A percentile compares a stretch with the other conserved stretches of the same genome.
phyloP scores from a whole-genome alignment of 495 filamentous ascomycete genomes.

The Endocarpon pusillum region DNA sequence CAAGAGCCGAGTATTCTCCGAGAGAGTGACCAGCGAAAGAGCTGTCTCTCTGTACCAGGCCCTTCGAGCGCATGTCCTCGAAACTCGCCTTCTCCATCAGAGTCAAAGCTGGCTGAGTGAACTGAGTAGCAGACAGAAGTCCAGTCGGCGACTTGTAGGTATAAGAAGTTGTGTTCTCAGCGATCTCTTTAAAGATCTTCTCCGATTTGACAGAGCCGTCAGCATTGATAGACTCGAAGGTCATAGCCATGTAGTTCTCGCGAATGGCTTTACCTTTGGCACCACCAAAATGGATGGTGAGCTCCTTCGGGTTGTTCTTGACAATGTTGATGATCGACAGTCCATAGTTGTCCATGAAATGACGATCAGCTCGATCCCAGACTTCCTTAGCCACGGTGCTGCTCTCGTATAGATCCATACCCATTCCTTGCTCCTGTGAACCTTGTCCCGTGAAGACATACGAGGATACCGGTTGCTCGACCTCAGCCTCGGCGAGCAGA shows the following conservation, averaged over 20 bases:
- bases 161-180: constrained; percentile 81
- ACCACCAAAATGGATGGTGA: constrained; percentile 96
- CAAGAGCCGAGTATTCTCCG: constrained; percentile 94
- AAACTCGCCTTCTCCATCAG: constrained; percentile 99
- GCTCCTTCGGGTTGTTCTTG: constrained; percentile 97
- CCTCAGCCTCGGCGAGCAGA: constrained; percentile 84
- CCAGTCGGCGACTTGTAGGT: constrained; percentile 93
- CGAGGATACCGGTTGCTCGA: constrained; percentile 91
- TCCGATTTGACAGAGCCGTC: constrained; percentile 92
- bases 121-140: constrained; percentile 92
- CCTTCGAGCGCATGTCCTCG: constrained; percentile 96
- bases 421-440: constrained; percentile 97
- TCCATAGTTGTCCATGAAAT: constrained; percentile 97
- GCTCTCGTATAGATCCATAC: constrained; percentile 93
- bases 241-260: constrained; percentile 99
- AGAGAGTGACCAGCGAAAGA: constrained; percentile 96
- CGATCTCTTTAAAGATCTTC: constrained; percentile 96
- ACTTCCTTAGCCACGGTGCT: constrained; percentile 90
- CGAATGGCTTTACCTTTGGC: constrained; percentile 93
- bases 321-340: constrained; percentile 97
- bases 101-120: constrained; percentile 92
- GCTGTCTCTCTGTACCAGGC: constrained; percentile 87
- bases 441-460: constrained; percentile 99
- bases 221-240: constrained; percentile 83
- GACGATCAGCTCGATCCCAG: constrained; percentile 93